These are phyloP conservation scores for Penicillium canescens DNA, from an alignment of 495 filamentous ascomycete species.

Conservation along the genomic window DNA sequence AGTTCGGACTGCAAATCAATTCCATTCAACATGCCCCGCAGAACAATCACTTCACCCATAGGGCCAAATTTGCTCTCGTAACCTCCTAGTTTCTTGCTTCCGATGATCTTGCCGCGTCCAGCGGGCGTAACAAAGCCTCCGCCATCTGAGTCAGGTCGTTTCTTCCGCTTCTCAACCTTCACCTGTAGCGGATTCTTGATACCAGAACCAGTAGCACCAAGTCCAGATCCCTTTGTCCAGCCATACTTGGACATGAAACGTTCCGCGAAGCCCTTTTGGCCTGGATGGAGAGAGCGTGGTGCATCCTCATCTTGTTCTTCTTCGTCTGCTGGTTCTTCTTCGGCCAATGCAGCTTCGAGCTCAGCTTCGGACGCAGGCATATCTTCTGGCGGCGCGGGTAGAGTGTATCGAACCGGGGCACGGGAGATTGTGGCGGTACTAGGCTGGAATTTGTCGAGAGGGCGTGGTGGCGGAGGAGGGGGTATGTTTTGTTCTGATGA, in stretches of 20 bases:
- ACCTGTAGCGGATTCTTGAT: conserved; percentile 82
- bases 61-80: conserved; percentile 66
- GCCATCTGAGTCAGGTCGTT: conserved; percentile 74
- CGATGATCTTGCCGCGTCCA: conserved; percentile 79
- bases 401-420: conserved; percentile 80
- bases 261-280: conserved; percentile 81
- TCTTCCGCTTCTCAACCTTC: conserved; percentile 79
- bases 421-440: conserved; percentile 69
- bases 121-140: conserved; percentile 71
- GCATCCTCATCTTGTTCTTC: conserved; percentile 48
- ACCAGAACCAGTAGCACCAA: conserved; percentile 77
- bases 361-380: conserved; percentile 58
- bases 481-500: conserved; percentile 32
- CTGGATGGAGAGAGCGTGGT: conserved; percentile 67
- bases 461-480: conserved; percentile 34
- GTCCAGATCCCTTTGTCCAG: conserved; percentile 83
- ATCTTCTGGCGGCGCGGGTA: conserved; percentile 59
- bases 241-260: conserved; percentile 90
- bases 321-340: conserved; percentile 50
- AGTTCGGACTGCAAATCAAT: conserved; percentile 73
- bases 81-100: conserved; percentile 50
- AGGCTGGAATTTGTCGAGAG: conserved; percentile 40
- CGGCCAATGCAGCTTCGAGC: conserved; percentile 49
- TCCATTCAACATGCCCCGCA: conserved; percentile 79
- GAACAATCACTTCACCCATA: conserved; percentile 77